Conservation (phyloP, 2,329 filamentous ascomycete species). For the Claviceps pazoutovae region DNA sequence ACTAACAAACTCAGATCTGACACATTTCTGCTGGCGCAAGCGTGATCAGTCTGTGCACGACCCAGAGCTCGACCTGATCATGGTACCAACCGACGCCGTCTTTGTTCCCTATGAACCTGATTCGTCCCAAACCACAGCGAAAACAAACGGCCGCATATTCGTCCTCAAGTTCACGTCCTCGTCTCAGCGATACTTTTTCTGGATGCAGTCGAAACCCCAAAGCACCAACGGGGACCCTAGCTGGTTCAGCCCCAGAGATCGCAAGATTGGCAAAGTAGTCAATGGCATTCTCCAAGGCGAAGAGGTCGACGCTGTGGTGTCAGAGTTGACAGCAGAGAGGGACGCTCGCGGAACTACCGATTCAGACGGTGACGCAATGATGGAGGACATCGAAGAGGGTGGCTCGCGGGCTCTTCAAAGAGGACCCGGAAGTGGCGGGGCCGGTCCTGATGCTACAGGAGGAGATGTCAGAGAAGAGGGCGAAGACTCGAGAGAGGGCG, state of each 20-base stretch:
- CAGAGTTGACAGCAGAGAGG: slow-evolving; percentile 54
- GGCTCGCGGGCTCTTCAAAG: slow-evolving; percentile 40
- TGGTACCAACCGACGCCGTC: slow-evolving; percentile 79
- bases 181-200: slow-evolving; percentile 84
- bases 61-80: slow-evolving; percentile 78
- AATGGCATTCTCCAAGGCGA: slow-evolving; percentile 76
- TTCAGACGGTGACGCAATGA: slow-evolving; percentile 36
- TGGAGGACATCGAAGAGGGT: slow-evolving; percentile 53
- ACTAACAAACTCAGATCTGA: slow-evolving; percentile 47
- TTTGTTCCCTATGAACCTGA: slow-evolving; percentile 68
- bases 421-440: slow-evolving; percentile 58
- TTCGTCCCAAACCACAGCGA: slow-evolving; percentile 39
- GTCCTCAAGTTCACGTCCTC: slow-evolving; percentile 88
- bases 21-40: slow-evolving; percentile 95
- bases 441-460: slow-evolving; percentile 74
- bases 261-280: slow-evolving; percentile 78
- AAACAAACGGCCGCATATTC: slow-evolving; percentile 81
- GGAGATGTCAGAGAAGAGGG: slow-evolving; percentile 88
- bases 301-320: slow-evolving; percentile 58
- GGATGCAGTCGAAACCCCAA: slow-evolving; percentile 87
- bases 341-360: slow-evolving; percentile 30
- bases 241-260: slow-evolving; percentile 74
- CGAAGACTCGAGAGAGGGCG: slow-evolving; percentile 74
- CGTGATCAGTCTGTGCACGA: slow-evolving; percentile 55
- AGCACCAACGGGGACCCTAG: slow-evolving; percentile 51